Conservation (phyloP, 1,284 basidiomycete species). For the Pholiota adiposa region DNA sequence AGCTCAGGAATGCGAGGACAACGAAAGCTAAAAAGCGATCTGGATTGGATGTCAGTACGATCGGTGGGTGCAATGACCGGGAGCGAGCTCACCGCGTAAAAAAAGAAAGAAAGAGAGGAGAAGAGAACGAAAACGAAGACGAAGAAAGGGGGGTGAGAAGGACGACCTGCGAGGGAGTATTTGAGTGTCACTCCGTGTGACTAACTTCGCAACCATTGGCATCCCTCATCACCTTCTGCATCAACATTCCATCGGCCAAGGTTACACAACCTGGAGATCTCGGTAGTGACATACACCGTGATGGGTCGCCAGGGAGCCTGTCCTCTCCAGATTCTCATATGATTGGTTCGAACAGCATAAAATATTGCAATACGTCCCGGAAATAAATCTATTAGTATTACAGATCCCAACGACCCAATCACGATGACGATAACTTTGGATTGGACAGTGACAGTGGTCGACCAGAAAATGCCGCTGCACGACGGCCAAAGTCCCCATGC, state of each 20-base stretch:
- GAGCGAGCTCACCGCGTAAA: constrained; percentile 39
- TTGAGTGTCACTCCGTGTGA: constrained; percentile 36
- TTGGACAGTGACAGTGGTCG: constrained; percentile 42
- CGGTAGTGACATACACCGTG: constrained; percentile 30
- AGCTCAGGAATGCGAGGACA: constrained; percentile 39
- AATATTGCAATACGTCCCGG: not conserved
- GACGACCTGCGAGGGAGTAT: constrained; percentile 31
- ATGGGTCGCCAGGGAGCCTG: constrained; percentile 20
- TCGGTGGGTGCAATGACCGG: not conserved
- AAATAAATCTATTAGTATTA: constrained; percentile 29
- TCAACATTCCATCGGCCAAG: constrained; percentile 34
- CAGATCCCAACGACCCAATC: constrained; percentile 24
- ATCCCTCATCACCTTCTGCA: constrained; percentile 34
- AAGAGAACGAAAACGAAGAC: constrained; percentile 29
- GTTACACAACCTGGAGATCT: constrained; percentile 35
- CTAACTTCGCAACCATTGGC: constrained; percentile 40
- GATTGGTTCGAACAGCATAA: constrained; percentile 24
- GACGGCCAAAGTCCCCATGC: constrained; percentile 80
- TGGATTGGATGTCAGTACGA: constrained; percentile 18
- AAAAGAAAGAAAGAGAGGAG: constrained; percentile 38
- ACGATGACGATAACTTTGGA: constrained; percentile 40
- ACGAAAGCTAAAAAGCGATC: constrained; percentile 42
- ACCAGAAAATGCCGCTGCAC: constrained; percentile 42
- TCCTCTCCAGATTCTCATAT: constrained; percentile 9
- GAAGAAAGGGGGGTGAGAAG: constrained; percentile 41